phyloP scores from a whole-genome alignment of 75 land plant species.

The Larix kaempferi region DNA sequence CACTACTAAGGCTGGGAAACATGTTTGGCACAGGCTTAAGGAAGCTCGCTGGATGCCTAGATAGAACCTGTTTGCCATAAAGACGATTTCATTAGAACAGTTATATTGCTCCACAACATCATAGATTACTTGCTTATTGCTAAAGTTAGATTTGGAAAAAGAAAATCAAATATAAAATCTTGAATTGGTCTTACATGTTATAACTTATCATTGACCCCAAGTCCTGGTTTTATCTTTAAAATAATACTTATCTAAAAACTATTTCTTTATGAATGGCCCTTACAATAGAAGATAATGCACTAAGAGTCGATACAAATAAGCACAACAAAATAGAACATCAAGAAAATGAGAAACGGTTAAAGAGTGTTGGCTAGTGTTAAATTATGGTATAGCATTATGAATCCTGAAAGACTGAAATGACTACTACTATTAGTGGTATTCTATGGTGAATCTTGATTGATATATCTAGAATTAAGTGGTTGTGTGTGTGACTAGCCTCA shows the following conservation, averaged over 20 bases:
- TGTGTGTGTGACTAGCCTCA: no score
- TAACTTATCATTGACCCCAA: not conserved
- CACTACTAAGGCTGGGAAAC: slow-evolving; percentile 47
- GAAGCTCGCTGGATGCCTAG: slow-evolving; percentile 73
- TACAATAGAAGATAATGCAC: not conserved
- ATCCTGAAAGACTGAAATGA: no score
- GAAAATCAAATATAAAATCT: not conserved
- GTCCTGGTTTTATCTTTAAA: not conserved
- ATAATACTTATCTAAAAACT: not conserved
- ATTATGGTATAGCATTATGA: no score
- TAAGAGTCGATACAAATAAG: not conserved
- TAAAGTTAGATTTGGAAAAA: not conserved
- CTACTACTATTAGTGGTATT: no score
- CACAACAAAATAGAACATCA: not conserved
- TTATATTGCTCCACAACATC: not conserved
- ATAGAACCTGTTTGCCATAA: slow-evolving; percentile 58
- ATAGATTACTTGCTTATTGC: not conserved
- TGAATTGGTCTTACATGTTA: not conserved
- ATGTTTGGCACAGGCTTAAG: slow-evolving; percentile 81
- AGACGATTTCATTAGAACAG: not conserved
- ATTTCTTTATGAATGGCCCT: not conserved
- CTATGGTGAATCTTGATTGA: no score
- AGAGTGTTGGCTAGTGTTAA: no score
- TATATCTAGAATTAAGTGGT: no score
- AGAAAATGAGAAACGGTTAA: not conserved